Base-by-base conservation (phyloP, 2,329 filamentous ascomycete genomes). In the Arthrobotrys musiformis region DNA sequence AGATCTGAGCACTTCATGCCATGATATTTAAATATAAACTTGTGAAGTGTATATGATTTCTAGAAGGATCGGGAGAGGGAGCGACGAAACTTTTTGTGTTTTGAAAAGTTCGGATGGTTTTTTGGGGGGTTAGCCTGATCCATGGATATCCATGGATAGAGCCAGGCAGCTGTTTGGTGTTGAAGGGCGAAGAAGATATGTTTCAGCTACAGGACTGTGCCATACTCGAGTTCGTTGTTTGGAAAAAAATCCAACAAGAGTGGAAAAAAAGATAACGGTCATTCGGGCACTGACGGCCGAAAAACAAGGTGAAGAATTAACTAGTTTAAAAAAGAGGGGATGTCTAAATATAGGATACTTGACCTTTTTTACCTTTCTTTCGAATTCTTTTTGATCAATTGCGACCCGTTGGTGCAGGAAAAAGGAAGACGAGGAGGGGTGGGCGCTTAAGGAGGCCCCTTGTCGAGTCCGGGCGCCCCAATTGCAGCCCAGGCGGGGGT, bases 401-500 rank as follows among this genome's bases (percentile, higher is more conserved):
- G 35, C 68, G 37, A 48, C 24, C 67, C 56, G 66, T 56, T 40
- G 22, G n/a, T 69, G 66, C 64, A 68, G 54, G 30, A 33, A 33
- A 33, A 33, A 9, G 30, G 30, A 33, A 33, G 30, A 4, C 9
- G 4, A 33, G 9, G 30, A 33, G 33, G 50, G 50, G 33, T 54
- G 67, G 67, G 67, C 67, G 67, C 67, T 70, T 70, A 70, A 24
- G 61, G 42, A 9, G 46, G 17, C 28, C 40, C 26, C 37, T n/a
- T n/a, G n/a, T n/a, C n/a, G n/a, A n/a, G n/a, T n/a, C n/a, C n/a
- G n/a, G n/a, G n/a, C n/a, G n/a, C n/a, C n/a, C n/a, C n/a, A n/a
- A n/a, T n/a, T n/a, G n/a, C n/a, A n/a, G n/a, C n/a, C n/a, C n/a
- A n/a, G n/a, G n/a, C 48, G 13, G 52, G 30, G 15, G 37, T 6